phyloP scores from a whole-genome alignment of 1,284 basidiomycete species.

The Porogramme epimiltina region DNA sequence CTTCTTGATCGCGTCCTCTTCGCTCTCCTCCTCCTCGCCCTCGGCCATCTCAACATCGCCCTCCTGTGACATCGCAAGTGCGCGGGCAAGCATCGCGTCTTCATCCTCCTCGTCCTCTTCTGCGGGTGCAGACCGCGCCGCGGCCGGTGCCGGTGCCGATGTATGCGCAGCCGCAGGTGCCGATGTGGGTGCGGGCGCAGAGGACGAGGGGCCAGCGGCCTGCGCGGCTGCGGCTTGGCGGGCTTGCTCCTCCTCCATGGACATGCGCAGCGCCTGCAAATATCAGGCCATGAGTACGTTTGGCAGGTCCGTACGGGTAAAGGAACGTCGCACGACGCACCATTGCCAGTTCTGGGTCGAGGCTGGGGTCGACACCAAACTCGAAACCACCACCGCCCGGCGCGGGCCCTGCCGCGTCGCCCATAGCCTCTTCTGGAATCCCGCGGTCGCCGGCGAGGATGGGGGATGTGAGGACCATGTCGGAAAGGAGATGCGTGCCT shows the following conservation, averaged over 20 bases:
- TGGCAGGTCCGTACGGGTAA: conserved; percentile 1
- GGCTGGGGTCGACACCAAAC: conserved; percentile 91
- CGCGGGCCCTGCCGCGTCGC: conserved; percentile 46
- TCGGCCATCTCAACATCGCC: conserved; percentile 55
- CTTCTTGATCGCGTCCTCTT: conserved; percentile 62
- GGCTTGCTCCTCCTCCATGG: conserved; percentile 95
- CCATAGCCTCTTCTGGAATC: conserved; percentile 67
- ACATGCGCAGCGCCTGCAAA: conserved; percentile 90
- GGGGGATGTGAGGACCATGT: conserved; percentile 80
- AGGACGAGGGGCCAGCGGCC: conserved; percentile 22
- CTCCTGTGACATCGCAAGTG: conserved; percentile 57
- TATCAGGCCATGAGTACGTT: conserved; percentile 1
- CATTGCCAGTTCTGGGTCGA: conserved; percentile 98
- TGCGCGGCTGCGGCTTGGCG: conserved; percentile 69
- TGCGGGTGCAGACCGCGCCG: conserved; percentile 30
- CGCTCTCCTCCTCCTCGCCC: conserved; percentile 37
- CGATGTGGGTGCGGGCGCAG: conserved; percentile 1
- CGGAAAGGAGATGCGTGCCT: conserved; percentile 81
- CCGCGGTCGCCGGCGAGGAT: conserved; percentile 83
- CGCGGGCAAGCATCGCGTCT: conserved; percentile 64
- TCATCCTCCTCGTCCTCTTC: conserved; percentile 61
- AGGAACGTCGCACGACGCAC: conserved; percentile 42
- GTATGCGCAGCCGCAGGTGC: conserved; percentile 24
- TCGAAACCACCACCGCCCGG: conserved; percentile 64
- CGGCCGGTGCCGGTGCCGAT: conserved; percentile 34